Percentiles rank a stretch among this genome's conserved stretches.
Conservation (phyloP, 257 asterid species). For the Solanum pinnatisectum region DNA sequence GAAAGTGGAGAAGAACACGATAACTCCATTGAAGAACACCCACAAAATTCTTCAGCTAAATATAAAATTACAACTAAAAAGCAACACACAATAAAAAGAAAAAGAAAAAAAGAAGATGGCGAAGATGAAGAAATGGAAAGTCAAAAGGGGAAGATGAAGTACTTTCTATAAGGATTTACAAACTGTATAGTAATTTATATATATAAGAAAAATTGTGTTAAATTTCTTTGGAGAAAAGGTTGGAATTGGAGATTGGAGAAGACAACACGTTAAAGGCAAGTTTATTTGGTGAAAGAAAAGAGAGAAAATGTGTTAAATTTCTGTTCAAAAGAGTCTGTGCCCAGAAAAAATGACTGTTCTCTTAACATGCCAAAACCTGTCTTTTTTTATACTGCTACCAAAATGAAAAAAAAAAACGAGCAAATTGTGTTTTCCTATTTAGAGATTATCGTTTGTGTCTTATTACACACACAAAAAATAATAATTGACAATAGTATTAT, state of each 20-base stretch:
- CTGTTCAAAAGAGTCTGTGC: conserved; percentile 10
- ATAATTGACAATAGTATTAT: neutral
- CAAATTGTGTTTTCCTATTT: neutral
- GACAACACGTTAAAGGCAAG: conserved; percentile 10
- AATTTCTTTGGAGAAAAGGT: neutral
- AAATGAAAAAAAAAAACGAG: neutral
- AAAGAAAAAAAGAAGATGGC: neutral
- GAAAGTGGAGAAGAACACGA: conserved; percentile 72
- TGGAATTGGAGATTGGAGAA: conserved; percentile 2
- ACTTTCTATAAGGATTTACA: neutral
- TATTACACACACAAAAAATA: neutral
- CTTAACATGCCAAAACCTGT: neutral
- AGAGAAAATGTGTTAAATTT: neutral
- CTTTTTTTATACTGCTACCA: neutral
- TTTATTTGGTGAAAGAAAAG: neutral
- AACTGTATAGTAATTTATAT: neutral
- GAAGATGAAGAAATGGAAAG: neutral
- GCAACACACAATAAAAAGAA: neutral
- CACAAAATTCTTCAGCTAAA: neutral
- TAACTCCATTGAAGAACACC: conserved; percentile 32
- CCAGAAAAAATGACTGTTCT: neutral
- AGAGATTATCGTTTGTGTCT: neutral
- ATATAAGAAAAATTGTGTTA: neutral
- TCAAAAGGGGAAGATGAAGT: neutral
- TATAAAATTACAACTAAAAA: neutral